These are phyloP conservation scores for Orobanche coerulescens DNA, from an alignment of 257 asterid genomes.

Conservation along the genomic window DNA sequence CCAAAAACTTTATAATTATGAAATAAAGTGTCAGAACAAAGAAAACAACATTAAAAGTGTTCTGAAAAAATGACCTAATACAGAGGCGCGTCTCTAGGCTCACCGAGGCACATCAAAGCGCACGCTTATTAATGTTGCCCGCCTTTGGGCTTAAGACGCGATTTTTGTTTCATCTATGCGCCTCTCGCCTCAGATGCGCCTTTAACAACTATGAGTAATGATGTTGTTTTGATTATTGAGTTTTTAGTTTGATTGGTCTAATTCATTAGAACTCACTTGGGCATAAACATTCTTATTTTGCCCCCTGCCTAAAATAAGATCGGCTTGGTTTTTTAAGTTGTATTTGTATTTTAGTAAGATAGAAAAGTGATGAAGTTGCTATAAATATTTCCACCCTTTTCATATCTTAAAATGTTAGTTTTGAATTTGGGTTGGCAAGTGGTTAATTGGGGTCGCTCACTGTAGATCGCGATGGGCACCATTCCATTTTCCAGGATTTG, in stretches of 20 bases:
- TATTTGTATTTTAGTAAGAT: background rate
- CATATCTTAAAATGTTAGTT: slow-evolving; percentile 6
- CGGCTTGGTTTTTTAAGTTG: background rate
- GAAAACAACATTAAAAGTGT: too few species aligned
- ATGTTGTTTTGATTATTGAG: background rate
- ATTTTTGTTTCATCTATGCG: too few species aligned
- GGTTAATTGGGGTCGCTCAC: background rate
- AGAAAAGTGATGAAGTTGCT: slow-evolving; percentile 10
- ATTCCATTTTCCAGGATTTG: background rate
- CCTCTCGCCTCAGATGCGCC: too few species aligned
- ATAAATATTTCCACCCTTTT: background rate
- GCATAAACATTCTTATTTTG: background rate
- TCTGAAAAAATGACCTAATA: too few species aligned
- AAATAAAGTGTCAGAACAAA: too few species aligned
- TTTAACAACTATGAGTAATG: too few species aligned
- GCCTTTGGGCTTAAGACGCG: too few species aligned
- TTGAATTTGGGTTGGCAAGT: slow-evolving; percentile 20
- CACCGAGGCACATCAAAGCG: too few species aligned
- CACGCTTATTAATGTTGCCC: too few species aligned
- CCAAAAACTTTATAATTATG: too few species aligned
- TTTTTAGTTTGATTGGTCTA: background rate
- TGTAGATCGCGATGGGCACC: background rate
- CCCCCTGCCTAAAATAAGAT: background rate
- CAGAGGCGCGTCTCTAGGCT: too few species aligned
- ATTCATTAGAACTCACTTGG: background rate